A percentile compares a stretch with the other conserved stretches of the same genome.
Conservation (phyloP, 306 rosid species). For the Fagus sylvatica region DNA sequence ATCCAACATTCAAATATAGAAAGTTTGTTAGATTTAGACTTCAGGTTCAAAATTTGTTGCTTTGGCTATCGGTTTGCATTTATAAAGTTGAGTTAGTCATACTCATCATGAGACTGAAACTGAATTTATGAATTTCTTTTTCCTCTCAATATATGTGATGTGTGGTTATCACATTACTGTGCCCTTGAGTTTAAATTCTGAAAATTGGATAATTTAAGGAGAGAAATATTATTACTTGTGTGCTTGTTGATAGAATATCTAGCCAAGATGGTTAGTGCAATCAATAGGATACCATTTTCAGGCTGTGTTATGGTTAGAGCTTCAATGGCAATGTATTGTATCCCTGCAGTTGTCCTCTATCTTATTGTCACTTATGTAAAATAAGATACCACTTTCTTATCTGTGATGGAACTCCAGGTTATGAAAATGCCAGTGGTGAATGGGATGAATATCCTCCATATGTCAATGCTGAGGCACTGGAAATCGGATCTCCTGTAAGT, state of each 20-base stretch:
- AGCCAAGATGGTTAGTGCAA: background rate
- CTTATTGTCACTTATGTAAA: constrained; percentile 1
- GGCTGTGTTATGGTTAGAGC: background rate
- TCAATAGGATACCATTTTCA: background rate
- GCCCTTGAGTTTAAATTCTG: background rate
- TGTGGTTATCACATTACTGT: background rate
- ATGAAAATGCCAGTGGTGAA: constrained; percentile 62
- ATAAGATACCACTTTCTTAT: constrained; percentile 13
- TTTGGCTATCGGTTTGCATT: too few species aligned
- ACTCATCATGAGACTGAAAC: background rate
- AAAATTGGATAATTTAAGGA: background rate
- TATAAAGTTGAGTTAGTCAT: background rate
- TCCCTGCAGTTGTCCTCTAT: background rate
- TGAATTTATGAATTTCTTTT: background rate
- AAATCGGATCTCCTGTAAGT: constrained; percentile 81
- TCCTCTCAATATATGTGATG: background rate
- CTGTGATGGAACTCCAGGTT: constrained; percentile 48
- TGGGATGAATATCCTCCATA: constrained; percentile 85
- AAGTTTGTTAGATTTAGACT: background rate
- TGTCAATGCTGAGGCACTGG: constrained; percentile 71
- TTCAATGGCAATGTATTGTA: background rate
- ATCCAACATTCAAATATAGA: too few species aligned
- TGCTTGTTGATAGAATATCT: background rate
- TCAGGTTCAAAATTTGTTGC: too few species aligned
- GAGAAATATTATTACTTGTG: background rate